Evolutionary conservation across 176 grass and related monocot species (phyloP).

Genomic region (Ampelocalamus luodianensis): DNA sequence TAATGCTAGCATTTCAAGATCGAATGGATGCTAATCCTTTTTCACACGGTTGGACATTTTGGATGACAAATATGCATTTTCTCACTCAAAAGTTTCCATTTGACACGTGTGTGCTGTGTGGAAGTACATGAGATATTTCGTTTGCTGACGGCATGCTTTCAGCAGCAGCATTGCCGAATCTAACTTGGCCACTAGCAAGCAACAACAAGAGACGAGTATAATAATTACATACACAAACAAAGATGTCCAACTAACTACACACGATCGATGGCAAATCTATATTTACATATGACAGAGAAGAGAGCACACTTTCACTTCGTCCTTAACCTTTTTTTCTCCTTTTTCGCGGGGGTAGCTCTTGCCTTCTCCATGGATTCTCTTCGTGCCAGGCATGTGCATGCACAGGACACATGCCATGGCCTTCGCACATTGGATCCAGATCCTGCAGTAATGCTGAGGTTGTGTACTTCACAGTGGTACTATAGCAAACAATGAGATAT

Average conservation of each 20-base stretch:
- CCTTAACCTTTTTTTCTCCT: not conserved
- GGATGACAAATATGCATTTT: not conserved
- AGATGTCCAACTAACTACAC: conserved; percentile 35
- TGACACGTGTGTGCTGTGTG: too few relatives aligned
- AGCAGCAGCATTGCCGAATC: conserved; percentile 18
- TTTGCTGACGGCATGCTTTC: conserved; percentile 30
- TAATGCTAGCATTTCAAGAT: not conserved
- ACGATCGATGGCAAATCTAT: too few relatives aligned
- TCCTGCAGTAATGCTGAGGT: too few relatives aligned
- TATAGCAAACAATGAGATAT: too few relatives aligned
- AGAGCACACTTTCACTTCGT: conserved; percentile 45
- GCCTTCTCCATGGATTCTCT: not conserved
- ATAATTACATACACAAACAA: conserved; percentile 43
- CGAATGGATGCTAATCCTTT: not conserved
- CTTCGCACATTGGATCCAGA: not conserved
- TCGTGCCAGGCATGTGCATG: conserved; percentile 38
- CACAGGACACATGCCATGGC: conserved; percentile 29
- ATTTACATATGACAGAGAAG: too few relatives aligned
- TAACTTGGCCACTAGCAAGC: conserved; percentile 21
- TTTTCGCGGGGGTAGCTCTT: not conserved
- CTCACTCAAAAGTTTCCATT: not conserved
- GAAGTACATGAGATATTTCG: not conserved
- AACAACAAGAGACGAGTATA: not conserved
- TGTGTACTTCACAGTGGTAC: too few relatives aligned
- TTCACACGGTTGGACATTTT: not conserved